Base-by-base conservation (phyloP, 805 yeast species). In the Lachancea fermentati region DNA sequence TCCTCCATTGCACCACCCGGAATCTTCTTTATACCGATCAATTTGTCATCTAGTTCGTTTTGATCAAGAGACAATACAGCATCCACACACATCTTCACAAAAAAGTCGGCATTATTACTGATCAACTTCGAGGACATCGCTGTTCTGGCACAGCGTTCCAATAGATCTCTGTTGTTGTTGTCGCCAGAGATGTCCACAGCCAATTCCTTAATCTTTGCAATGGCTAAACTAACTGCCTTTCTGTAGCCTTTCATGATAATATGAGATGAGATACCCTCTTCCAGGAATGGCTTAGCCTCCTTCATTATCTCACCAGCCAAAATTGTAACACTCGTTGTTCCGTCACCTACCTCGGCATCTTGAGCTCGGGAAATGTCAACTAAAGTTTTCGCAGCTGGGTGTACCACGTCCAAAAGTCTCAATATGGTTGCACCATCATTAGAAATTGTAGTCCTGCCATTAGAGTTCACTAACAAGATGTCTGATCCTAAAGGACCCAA, bases 261-360 rank as follows among this genome's bases (percentile, higher is more conserved):
- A 59, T 87, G 95, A 4, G 97, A 81, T 24, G 96, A 85, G 49
- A 93, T 86, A 30, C 96, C 96, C 66, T 93, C 99, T 66, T 93
- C 98, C 45, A 93, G 85, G 60, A 91, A 93, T 33, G 76, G 66
- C 58, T 87, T 88, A 49, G 89, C 79, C 65, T 93, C 97, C 60
- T 87, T 87, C 65, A 93, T 75, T 45, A 93, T 72, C 67, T 93
- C 98, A 41, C 97, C 96, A 2, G 97, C 96, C 43, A 93, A 65
- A 24, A 91, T 81, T 0, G 97, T 85, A 15, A 91, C 98, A 19
- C 96, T 83, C 1, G 98, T 91, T 32, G 98, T 91, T 50, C 98
- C 98, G 66, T 91, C 98, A 45, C 98, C 98, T 49, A 93, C 96
- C 64, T 91, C 97, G 45, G 94, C 95, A 62, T 91, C 98, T 68